Base-by-base conservation (phyloP, 306 rosid species). In the Quercus gilva region DNA sequence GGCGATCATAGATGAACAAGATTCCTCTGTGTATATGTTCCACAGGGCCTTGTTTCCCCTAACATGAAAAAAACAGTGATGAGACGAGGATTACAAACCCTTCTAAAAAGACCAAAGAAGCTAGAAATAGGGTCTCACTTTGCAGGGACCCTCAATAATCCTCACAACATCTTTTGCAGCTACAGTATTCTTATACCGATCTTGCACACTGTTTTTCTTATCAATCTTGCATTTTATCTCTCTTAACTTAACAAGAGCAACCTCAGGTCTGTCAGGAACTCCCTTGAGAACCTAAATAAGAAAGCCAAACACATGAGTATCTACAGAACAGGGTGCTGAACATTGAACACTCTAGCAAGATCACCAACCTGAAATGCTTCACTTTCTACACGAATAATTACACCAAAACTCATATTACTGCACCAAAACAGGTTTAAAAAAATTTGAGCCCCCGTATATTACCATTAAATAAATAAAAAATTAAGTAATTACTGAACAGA, bases 31-130 rank as follows among this genome's bases (percentile, higher is more conserved):
- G 89, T 81, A 96, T 91, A 87, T 96, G 99, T 77, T 96, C 97
- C 84, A 96, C 99, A 4, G 98, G 96, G 76, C 99, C 99, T 92
- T 91, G 98, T 84, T 91, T 96, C 21, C 97, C 99, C 99, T 96
- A 57, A 31, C 41, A 80, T 71, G 64, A n/a, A 28, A 31, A 52
- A 37, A 61, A 76, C 28, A 63, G 59, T 45, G 57, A 76, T 17
- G 29, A 60, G 7, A 76, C 21, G 43, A 77, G 79, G 35, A 77
- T 57, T 45, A 53, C 69, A 73, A 67, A 69, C 70, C 70, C 77
- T 60, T 53, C 73, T 49, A 60, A n/a, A 21, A 49, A 84, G 71
- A 85, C 21, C 45, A 77, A 82, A 37, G 53, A 60, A 71, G 51
- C 75, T 76, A 78, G 28, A 75, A 65, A 76, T 74, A 74, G 63